A percentile compares a stretch with the other conserved stretches of the same genome.
phyloP scores from a whole-genome alignment of 1,284 basidiomycete genomes.

The Lignosus rhinocerotis region DNA sequence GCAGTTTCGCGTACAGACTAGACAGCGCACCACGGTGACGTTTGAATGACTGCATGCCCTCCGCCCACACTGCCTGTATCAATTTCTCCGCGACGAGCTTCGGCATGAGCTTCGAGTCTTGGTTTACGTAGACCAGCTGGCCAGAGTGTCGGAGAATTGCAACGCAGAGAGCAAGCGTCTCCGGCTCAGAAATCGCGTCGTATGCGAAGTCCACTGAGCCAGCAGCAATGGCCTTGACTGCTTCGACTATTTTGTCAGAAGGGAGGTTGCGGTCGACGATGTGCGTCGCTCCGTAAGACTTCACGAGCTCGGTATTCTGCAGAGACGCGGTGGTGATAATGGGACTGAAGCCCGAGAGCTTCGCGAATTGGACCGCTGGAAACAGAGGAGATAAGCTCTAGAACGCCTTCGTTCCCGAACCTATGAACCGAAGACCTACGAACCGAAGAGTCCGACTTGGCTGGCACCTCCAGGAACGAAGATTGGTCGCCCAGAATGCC shows the following conservation, averaged over 20 bases:
- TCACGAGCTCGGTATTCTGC: conserved; percentile 43
- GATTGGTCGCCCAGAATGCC: conserved; percentile 29
- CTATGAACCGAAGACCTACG: not conserved
- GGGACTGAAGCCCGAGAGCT: conserved; percentile 48
- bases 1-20: conserved; percentile 1
- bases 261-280: conserved; percentile 24
- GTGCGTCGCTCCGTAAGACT: conserved; percentile 27
- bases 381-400: not conserved
- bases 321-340: conserved; percentile 52
- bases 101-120: not conserved
- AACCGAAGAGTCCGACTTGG: conserved; percentile 36
- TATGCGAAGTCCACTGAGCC: conserved; percentile 23
- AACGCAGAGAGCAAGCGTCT: conserved; percentile 24
- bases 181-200: conserved; percentile 25
- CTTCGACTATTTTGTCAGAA: not conserved
- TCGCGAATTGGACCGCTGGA: conserved; percentile 43
- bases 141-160: conserved; percentile 28
- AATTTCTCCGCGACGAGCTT: not conserved
- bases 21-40: not conserved
- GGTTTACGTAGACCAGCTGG: conserved; percentile 16
- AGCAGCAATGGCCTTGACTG: conserved; percentile 15
- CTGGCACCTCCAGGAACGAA: conserved; percentile 38
- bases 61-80: conserved; percentile 6
- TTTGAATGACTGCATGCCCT: conserved; percentile 21
- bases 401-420: too few relatives aligned